A percentile compares a stretch with the other conserved stretches of the same genome.
These are phyloP conservation scores for Lasiodiplodia hormozganensis DNA, from an alignment of 2,329 filamentous ascomycete genomes.

Conservation along the genomic window DNA sequence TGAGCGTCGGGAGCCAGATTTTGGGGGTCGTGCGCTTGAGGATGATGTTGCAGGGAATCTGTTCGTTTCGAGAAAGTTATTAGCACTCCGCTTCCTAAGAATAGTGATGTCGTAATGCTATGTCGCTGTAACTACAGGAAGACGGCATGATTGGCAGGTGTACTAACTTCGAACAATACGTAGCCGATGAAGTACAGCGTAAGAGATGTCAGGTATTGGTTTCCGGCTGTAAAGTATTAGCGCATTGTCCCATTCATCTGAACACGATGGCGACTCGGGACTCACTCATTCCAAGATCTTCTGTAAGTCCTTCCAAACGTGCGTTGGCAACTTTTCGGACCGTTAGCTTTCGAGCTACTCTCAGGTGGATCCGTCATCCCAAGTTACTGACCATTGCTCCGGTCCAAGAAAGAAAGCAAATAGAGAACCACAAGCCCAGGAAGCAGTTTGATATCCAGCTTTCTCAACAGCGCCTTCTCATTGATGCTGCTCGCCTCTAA, in stretches of 20 bases:
- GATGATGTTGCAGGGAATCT: constrained; percentile 68
- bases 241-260: background rate
- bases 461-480: constrained; percentile 65
- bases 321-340: constrained; percentile 52
- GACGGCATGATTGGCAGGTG: background rate
- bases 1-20: constrained; percentile 55
- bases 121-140: background rate
- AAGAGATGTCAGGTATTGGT: constrained; percentile 68
- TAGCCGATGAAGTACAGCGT: constrained; percentile 69
- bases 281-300: constrained; percentile 41
- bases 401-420: constrained; percentile 47
- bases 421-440: constrained; percentile 53
- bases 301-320: constrained; percentile 46
- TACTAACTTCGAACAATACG: constrained; percentile 51
- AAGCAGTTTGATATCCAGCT: constrained; percentile 54
- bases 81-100: background rate
- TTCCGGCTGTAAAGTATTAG: constrained; percentile 38
- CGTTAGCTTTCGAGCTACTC: background rate
- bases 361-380: background rate
- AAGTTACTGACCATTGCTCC: constrained; percentile 41
- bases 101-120: no score
- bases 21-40: constrained; percentile 66
- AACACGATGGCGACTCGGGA: background rate
- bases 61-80: background rate
- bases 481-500: constrained; percentile 50